Evolutionary conservation across 495 filamentous ascomycete genomes (phyloP).

Genomic region (Neurospora cerealis): DNA sequence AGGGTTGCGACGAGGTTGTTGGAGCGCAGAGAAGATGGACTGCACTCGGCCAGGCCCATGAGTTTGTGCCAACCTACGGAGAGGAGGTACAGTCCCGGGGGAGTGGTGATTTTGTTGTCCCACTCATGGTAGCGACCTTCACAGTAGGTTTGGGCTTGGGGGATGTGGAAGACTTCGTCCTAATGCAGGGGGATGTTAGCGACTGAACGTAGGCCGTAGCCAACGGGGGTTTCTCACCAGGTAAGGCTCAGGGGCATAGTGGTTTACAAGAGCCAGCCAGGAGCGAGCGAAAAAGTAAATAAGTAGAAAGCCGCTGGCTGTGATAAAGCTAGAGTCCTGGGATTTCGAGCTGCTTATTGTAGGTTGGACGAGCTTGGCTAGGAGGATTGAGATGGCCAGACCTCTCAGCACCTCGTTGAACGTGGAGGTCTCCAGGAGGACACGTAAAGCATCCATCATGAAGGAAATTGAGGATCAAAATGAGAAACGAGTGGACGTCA

Average conservation of each 20-base stretch:
- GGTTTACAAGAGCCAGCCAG: conserved; percentile 31
- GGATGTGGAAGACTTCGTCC: conserved; percentile 95
- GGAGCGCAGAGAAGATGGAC: conserved; percentile 35
- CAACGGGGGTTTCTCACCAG: conserved; percentile 41
- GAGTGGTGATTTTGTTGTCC: conserved; percentile 96
- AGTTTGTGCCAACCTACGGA: conserved; percentile 34
- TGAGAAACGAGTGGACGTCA: conserved; percentile 2
- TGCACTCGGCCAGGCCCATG: conserved; percentile 26
- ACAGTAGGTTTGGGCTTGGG: conserved; percentile 85
- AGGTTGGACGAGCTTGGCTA: conserved; percentile 1
- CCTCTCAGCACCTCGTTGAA: conserved; percentile 8
- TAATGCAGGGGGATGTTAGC: conserved; percentile 21
- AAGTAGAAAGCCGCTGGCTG: conserved; percentile 1
- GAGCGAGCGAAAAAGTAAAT: conserved; percentile 9
- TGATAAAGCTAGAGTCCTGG: not conserved
- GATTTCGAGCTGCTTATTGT: not conserved
- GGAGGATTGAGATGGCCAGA: conserved; percentile 1
- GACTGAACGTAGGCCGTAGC: not conserved
- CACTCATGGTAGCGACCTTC: conserved; percentile 60
- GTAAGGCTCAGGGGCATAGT: conserved; percentile 67
- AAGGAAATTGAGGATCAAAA: not conserved
- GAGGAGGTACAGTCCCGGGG: conserved; percentile 71
- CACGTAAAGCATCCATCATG: conserved; percentile 9
- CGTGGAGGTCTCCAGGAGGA: not conserved
- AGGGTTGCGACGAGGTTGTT: conserved; percentile 42